Percentiles rank a stretch among this genome's conserved stretches.
phyloP scores from a whole-genome alignment of 495 filamentous ascomycete genomes.

The Margaritispora aquatica region DNA sequence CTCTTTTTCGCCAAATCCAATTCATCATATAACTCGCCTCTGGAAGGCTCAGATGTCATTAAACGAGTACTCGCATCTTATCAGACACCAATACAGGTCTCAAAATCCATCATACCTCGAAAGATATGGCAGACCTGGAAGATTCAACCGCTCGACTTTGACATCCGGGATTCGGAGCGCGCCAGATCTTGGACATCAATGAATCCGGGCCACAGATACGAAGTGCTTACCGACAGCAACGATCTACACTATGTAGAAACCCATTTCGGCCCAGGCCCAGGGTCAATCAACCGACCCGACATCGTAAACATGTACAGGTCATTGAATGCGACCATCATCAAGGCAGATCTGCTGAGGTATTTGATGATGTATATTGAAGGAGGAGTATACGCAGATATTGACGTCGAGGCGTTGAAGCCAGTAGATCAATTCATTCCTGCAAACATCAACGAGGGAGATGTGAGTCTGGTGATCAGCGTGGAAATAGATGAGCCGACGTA shows the following conservation, averaged over 20 bases:
- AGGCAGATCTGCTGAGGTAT: constrained; percentile 48
- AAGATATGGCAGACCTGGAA: constrained; percentile 71
- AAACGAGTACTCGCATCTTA: constrained; percentile 11
- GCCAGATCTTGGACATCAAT: constrained; percentile 51
- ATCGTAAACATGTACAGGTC: constrained; percentile 52
- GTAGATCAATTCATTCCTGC: constrained; percentile 38
- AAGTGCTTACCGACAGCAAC: constrained; percentile 58
- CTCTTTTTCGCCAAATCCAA: constrained; percentile 34
- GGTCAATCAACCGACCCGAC: constrained; percentile 52
- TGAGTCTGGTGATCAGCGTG: constrained; percentile 57
- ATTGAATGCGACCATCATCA: constrained; percentile 52
- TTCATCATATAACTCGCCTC: constrained; percentile 7
- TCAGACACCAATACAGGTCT: constrained; percentile 6
- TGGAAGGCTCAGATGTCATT: constrained; percentile 8
- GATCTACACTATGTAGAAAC: constrained; percentile 52
- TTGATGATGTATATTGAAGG: constrained; percentile 47
- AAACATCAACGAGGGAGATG: constrained; percentile 36
- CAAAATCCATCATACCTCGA: constrained; percentile 29
- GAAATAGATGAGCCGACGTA: constrained; percentile 61
- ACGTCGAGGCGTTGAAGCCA: constrained; percentile 39
- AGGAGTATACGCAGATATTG: constrained; percentile 44
- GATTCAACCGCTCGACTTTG: constrained; percentile 50
- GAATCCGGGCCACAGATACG: constrained; percentile 56
- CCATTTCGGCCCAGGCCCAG: constrained; percentile 46
- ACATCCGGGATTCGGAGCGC: constrained; percentile 42